Evolutionary conservation across 1,284 basidiomycete species (phyloP).

Genomic region (Takashimella tepidaria): DNA sequence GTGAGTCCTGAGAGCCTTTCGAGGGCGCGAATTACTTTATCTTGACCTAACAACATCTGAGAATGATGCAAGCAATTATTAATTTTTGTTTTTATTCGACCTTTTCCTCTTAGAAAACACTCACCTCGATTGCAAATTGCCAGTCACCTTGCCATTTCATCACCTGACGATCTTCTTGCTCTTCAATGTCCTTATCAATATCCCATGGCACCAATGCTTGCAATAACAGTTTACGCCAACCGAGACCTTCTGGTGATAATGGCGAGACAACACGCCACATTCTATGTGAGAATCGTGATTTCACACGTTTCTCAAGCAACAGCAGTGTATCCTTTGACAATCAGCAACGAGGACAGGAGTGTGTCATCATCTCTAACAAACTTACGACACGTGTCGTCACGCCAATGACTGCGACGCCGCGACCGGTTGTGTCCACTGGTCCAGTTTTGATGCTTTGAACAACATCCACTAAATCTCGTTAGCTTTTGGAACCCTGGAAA

Average conservation of each 20-base stretch:
- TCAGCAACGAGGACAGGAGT: not conserved
- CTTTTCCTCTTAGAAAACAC: too few species aligned
- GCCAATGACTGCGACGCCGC: constrained; percentile 75
- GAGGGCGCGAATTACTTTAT: constrained; percentile 26
- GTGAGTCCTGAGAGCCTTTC: constrained; percentile 61
- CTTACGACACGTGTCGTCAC: constrained; percentile 65
- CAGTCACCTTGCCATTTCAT: constrained; percentile 50
- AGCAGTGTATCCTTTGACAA: constrained; percentile 68
- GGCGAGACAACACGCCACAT: constrained; percentile 70
- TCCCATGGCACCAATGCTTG: constrained; percentile 49
- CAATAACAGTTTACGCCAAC: constrained; percentile 55
- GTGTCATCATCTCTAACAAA: constrained; percentile 1
- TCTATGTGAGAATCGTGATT: constrained; percentile 88
- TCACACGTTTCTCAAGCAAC: constrained; percentile 86
- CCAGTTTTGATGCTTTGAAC: constrained; percentile 51
- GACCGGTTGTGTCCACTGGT: constrained; percentile 37
- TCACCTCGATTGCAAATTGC: constrained; percentile 56
- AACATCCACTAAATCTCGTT: constrained; percentile 42
- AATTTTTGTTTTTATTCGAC: too few species aligned
- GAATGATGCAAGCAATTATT: constrained; percentile 1
- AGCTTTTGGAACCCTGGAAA: not conserved
- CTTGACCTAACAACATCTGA: constrained; percentile 38
- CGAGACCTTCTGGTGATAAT: constrained; percentile 42
- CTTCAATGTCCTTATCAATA: constrained; percentile 18
- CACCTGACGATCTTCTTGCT: constrained; percentile 42